phyloP scores from a whole-genome alignment of 371 early-diverging fungal genomes.

The Zopfochytrium polystomum region DNA sequence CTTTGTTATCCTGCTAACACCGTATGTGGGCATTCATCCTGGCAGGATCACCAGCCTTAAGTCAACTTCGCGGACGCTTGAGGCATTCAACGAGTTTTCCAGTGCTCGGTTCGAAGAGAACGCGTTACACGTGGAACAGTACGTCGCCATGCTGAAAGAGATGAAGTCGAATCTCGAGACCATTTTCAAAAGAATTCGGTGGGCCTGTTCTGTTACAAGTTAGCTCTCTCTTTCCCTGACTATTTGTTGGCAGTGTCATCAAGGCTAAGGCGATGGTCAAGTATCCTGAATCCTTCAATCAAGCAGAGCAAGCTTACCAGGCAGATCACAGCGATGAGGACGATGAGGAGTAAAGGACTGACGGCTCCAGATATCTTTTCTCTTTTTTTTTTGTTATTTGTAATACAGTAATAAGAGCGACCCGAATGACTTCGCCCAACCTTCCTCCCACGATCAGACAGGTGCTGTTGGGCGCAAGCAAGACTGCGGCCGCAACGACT shows the following conservation, averaged over 20 bases:
- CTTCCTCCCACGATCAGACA: too few species aligned
- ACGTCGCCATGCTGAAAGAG: constrained; percentile 27
- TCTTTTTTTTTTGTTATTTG: too few species aligned
- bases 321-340: too few species aligned
- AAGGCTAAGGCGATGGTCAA: constrained; percentile 15
- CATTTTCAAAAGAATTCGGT: constrained; percentile 29
- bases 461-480: too few species aligned
- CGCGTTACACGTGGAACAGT: constrained; percentile 6
- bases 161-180: constrained; percentile 29
- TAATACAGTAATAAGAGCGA: too few species aligned
- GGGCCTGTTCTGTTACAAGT: background rate
- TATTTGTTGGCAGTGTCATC: constrained; percentile 10
- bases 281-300: constrained; percentile 6
- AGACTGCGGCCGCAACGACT: too few species aligned
- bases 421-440: too few species aligned
- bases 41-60: constrained; percentile 2
- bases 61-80: constrained; percentile 7
- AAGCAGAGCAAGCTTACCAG: too few species aligned
- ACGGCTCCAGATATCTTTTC: too few species aligned
- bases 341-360: too few species aligned
- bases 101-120: constrained; percentile 19
- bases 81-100: constrained; percentile 24
- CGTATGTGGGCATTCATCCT: too few species aligned
- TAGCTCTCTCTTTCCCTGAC: background rate
- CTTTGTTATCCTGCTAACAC: too few species aligned